phyloP scores from a whole-genome alignment of 2,329 filamentous ascomycete genomes.

The Sporothrix sp. region DNA sequence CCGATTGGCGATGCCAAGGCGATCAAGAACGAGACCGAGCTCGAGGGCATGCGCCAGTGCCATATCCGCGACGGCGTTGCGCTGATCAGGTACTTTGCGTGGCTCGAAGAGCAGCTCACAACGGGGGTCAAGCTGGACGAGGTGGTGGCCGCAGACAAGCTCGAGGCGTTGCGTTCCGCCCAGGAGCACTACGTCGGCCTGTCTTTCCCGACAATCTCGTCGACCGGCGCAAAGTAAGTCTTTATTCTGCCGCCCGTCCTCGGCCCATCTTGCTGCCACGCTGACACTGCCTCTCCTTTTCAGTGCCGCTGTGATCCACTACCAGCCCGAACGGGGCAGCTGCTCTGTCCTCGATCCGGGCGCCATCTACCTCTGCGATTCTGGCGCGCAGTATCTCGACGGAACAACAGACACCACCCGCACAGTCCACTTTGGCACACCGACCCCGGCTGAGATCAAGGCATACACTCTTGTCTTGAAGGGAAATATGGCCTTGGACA shows the following conservation, averaged over 20 bases:
- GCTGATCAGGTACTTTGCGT: conserved; percentile 86
- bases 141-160: conserved; percentile 81
- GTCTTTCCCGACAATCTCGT: conserved; percentile 93
- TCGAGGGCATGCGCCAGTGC: conserved; percentile 87
- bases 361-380: conserved; percentile 89
- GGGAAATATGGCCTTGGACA: conserved; percentile 82
- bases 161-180: conserved; percentile 63
- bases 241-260: too few relatives aligned
- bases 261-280: not conserved
- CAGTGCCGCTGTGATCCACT: conserved; percentile 93
- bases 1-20: conserved; percentile 87
- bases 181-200: conserved; percentile 73
- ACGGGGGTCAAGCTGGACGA: conserved; percentile 73
- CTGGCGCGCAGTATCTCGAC: conserved; percentile 90
- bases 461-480: conserved; percentile 93
- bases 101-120: conserved; percentile 82
- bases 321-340: conserved; percentile 73
- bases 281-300: not conserved
- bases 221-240: conserved; percentile 65
- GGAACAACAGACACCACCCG: conserved; percentile 94
- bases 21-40: conserved; percentile 81
- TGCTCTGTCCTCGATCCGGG: conserved; percentile 78
- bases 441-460: conserved; percentile 72
- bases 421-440: conserved; percentile 83
- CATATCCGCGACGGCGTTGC: conserved; percentile 91